Evolutionary conservation across 2,329 filamentous ascomycete species (phyloP), one percentile per base, ranked within the genome.

Genomic region (Fusarium continuum): DNA sequence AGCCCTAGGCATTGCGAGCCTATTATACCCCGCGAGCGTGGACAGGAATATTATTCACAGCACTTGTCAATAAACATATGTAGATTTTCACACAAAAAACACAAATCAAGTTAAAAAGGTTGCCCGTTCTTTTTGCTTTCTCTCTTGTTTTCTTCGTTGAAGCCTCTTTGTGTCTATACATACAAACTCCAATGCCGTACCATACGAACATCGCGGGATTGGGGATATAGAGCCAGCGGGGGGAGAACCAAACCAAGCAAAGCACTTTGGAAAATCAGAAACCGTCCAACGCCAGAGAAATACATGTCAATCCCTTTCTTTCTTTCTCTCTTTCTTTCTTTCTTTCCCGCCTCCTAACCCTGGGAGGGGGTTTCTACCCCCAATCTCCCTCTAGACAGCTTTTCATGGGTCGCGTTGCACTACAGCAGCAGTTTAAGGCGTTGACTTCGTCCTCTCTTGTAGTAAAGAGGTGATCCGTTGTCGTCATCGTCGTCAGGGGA

Each of bases 101-200:
- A 34, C 17, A 36, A 28, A 16, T 57, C 32, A 63, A 44, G 47
- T 56, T 56, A 55, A 68, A n/a, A 69, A 62, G 47, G 55, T 54
- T 59, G 53, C 40, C 67, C 53, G 53, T 60, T 47, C 44, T 39
- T 62, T 61, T 63, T 51, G 50, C 56, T 70, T 64, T 70, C 48
- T 66, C 65, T 57, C 59, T 61, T 64, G 58, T 61, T 65, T 61
- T 65, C 57, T 66, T 55, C 47, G 52, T 65, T 56, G 54, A 50
- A 64, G 65, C 55, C 66, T 69, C 56, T 57, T n/a, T 61, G 65
- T 65, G 53, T 67, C 61, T 71, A 63, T 69, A 66, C 66, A 71
- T 66, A 68, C 67, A 71, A 68, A 70, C 64, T 68, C 65, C 61
- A 63, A 69, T 69, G 57, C 58, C 50, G 47, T 60, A 62, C 59